Evolutionary conservation across 2,329 filamentous ascomycete species (phyloP).

Genomic region (Penicillium polonicum): DNA sequence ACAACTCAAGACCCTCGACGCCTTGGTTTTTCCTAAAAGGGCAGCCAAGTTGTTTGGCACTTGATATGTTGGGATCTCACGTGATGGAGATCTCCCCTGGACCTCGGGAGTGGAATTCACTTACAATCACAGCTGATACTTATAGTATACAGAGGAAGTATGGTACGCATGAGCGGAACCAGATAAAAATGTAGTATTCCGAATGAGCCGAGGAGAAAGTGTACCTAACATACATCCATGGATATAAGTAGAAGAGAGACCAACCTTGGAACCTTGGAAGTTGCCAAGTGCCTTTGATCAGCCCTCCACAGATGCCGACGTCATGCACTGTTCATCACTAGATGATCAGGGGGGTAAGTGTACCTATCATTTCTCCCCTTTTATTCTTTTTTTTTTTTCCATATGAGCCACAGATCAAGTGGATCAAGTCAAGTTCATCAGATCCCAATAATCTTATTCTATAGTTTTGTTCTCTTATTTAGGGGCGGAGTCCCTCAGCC

Average conservation of each 20-base stretch:
- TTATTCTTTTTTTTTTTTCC: background rate
- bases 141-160: too few species aligned
- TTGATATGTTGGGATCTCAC: too few species aligned
- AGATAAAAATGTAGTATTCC: background rate
- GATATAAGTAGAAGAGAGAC: background rate
- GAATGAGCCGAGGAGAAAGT: background rate
- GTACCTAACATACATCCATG: too few species aligned
- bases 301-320: conserved; percentile 11
- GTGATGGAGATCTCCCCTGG: background rate
- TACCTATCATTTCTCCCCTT: background rate
- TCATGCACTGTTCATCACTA: conserved; percentile 21
- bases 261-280: background rate
- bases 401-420: conserved; percentile 20
- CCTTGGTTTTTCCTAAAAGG: too few species aligned
- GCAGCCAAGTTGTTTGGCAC: too few species aligned
- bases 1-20: too few species aligned
- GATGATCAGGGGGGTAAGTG: conserved; percentile 14
- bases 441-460: too few species aligned
- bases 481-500: conserved; percentile 4
- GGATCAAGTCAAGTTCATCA: conserved; percentile 5
- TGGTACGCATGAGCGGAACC: background rate
- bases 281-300: background rate
- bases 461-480: background rate
- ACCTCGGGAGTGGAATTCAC: background rate
- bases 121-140: background rate